Evolutionary conservation across 1,284 basidiomycete genomes (phyloP).

Genomic region (Puccinia hordei): DNA sequence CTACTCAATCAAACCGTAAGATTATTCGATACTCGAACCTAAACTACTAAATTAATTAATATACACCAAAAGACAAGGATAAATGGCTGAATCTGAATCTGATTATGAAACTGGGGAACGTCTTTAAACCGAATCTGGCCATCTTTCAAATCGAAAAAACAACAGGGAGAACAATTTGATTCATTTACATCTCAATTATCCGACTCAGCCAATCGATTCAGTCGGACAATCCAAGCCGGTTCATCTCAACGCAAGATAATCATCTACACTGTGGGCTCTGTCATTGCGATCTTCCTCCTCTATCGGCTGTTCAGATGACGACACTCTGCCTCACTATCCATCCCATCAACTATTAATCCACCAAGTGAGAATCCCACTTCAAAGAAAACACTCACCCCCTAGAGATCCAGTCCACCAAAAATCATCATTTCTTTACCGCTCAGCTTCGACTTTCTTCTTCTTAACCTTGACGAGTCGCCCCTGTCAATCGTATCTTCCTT

Average conservation of each 20-base stretch:
- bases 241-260: constrained; percentile 8
- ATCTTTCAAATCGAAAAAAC: not conserved
- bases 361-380: too few relatives aligned
- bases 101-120: not conserved
- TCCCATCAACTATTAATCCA: too few relatives aligned
- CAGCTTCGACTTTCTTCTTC: too few relatives aligned
- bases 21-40: not conserved
- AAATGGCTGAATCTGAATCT: not conserved
- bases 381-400: too few relatives aligned
- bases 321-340: not conserved
- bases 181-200: constrained; percentile 24
- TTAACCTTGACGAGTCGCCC: too few relatives aligned
- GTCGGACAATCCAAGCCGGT: constrained; percentile 4
- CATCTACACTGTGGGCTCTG: constrained; percentile 2
- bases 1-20: constrained; percentile 31
- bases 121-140: not conserved
- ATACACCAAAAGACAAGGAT: not conserved
- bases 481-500: too few relatives aligned
- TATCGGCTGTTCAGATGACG: constrained; percentile 22
- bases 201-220: constrained; percentile 21
- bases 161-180: constrained; percentile 35
- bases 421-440: too few relatives aligned
- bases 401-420: too few relatives aligned
- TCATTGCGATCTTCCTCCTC: constrained; percentile 8
- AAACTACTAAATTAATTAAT: not conserved